Percentiles rank a stretch among this genome's conserved stretches.
Conservation (phyloP, 768 basidiomycete species). For the Phlebiopsis gigantea region DNA sequence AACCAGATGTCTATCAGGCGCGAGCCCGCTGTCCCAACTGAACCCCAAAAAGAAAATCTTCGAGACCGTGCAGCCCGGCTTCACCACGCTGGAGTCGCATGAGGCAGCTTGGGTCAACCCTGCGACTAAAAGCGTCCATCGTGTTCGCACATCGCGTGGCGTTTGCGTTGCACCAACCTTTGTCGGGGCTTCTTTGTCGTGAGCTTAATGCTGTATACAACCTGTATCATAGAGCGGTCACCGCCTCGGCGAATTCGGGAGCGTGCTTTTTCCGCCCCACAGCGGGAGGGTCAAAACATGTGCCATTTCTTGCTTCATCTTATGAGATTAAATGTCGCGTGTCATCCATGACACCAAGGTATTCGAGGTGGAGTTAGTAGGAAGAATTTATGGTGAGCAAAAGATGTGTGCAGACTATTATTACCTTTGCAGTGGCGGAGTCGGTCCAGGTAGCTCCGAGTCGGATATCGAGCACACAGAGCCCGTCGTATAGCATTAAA, state of each 20-base stretch:
- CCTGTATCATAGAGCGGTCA: not conserved
- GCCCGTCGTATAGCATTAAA: too few relatives aligned
- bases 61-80: slow-evolving; percentile 95
- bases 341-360: too few relatives aligned
- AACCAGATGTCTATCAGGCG: slow-evolving; percentile 34
- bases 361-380: too few relatives aligned
- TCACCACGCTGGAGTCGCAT: slow-evolving; percentile 79
- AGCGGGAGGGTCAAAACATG: too few relatives aligned
- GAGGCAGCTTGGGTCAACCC: slow-evolving; percentile 96
- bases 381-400: too few relatives aligned
- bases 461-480: too few relatives aligned
- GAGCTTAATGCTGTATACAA: slow-evolving; percentile 16
- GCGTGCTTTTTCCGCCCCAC: too few relatives aligned
- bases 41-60: slow-evolving; percentile 99
- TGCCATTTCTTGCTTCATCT: too few relatives aligned
- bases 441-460: too few relatives aligned
- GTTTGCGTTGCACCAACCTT: slow-evolving; percentile 76
- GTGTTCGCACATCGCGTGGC: slow-evolving; percentile 82
- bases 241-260: not conserved
- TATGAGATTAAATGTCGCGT: too few relatives aligned
- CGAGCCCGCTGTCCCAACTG: slow-evolving; percentile 71
- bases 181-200: slow-evolving; percentile 90
- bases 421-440: too few relatives aligned
- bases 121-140: slow-evolving; percentile 69
- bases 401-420: too few relatives aligned